Conservation (phyloP, 139 green algal genomes). For the Mychonastes homosphaera region DNA sequence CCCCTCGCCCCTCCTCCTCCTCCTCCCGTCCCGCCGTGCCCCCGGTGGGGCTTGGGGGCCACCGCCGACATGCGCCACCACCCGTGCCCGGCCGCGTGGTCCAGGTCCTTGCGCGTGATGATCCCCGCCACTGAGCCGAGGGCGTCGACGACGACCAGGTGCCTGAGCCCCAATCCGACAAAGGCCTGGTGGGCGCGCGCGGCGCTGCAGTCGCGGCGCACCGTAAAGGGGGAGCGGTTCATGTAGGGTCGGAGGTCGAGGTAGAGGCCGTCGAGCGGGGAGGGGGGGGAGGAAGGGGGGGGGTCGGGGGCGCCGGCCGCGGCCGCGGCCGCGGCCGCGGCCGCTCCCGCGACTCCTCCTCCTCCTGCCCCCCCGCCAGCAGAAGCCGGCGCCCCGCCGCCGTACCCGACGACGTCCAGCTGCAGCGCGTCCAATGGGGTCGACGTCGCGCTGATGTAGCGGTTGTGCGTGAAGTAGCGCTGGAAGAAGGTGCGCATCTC, state of each 20-base stretch:
- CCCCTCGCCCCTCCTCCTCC: no score
- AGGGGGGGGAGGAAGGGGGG: no score
- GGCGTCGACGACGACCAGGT: conserved; percentile 77
- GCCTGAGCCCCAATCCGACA: conserved; percentile 70
- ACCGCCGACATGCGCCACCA: conserved; percentile 54
- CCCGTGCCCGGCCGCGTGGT: conserved; percentile 43
- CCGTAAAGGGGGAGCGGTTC: conserved; percentile 56
- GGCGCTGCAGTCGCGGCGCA: conserved; percentile 41
- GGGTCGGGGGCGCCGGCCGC: no score
- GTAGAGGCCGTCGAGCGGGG: conserved; percentile 35
- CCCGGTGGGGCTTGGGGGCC: no score
- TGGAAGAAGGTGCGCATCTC: conserved; percentile 73
- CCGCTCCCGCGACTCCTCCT: conserved; percentile 1
- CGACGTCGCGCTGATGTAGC: conserved; percentile 34
- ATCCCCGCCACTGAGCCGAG: conserved; percentile 67
- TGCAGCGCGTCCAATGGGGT: conserved; percentile 34
- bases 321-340: background rate
- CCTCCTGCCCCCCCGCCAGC: no score
- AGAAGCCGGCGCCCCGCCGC: background rate
- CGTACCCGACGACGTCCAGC: conserved; percentile 12
- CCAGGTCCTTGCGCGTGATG: conserved; percentile 90
- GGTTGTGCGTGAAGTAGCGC: conserved; percentile 49
- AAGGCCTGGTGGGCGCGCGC: conserved; percentile 64
- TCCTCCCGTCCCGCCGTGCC: no score
- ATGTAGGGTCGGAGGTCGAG: conserved; percentile 77